Conservation (phyloP, 2,329 filamentous ascomycete species). For the Paecilomyces fulvus region DNA sequence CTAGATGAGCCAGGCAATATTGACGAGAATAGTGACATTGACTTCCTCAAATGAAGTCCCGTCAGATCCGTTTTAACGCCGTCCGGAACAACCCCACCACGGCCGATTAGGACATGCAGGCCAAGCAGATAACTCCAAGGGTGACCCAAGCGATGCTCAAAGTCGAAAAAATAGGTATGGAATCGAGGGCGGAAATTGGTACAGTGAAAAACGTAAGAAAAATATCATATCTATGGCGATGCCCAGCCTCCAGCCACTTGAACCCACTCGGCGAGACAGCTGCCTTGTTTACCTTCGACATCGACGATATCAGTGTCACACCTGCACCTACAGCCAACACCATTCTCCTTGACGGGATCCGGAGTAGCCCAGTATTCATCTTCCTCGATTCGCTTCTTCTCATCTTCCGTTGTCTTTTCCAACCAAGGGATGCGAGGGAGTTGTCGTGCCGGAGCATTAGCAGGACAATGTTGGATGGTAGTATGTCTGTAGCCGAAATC, state of each 20-base stretch:
- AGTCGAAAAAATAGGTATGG: constrained; percentile 22
- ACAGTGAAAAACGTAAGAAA: constrained; percentile 12
- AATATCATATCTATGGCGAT: constrained; percentile 39
- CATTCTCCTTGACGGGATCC: constrained; percentile 86
- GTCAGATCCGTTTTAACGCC: constrained; percentile 30
- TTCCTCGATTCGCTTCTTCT: constrained; percentile 79
- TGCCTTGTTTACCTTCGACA: constrained; percentile 94
- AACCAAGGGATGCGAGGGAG: constrained; percentile 71
- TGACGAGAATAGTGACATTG: constrained; percentile 25
- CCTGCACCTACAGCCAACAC: constrained; percentile 89
- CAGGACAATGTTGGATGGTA: constrained; percentile 96
- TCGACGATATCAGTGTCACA: constrained; percentile 97
- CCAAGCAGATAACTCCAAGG: constrained; percentile 25
- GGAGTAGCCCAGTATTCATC: constrained; percentile 92
- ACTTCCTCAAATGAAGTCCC: constrained; percentile 23
- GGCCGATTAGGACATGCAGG: constrained; percentile 23
- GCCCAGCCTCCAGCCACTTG: constrained; percentile 94
- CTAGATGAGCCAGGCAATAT: constrained; percentile 30
- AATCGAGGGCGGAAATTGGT: constrained; percentile 20
- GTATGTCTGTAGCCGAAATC: constrained; percentile 98
- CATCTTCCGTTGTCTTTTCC: constrained; percentile 70
- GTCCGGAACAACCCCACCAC: constrained; percentile 22
- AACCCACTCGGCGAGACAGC: constrained; percentile 92
- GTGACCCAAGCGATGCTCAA: constrained; percentile 24
- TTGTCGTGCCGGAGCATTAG: constrained; percentile 85